Conservation (phyloP, 225 moss, liverwort and hornwort genomes). For the Rhytidiadelphus loreus region DNA sequence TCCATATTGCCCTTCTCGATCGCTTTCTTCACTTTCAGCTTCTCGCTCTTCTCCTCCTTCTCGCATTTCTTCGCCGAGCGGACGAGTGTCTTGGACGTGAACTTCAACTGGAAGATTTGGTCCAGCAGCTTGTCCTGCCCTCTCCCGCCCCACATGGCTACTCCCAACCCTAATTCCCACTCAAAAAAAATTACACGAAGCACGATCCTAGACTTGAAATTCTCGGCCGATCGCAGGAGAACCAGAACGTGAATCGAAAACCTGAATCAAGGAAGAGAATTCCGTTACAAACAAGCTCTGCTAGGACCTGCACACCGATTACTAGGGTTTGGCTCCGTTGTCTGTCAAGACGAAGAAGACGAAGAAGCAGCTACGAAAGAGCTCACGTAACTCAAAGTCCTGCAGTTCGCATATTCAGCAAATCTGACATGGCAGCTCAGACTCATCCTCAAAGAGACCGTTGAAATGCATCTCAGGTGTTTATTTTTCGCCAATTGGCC, state of each 20-base stretch:
- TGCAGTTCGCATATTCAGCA: background rate
- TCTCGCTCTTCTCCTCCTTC: constrained; percentile 57
- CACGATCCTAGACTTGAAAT: background rate
- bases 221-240: background rate
- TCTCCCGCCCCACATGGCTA: constrained; percentile 36
- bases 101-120: constrained; percentile 56
- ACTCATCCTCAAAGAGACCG: background rate
- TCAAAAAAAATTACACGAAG: background rate
- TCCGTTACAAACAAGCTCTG: background rate
- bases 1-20: constrained; percentile 63
- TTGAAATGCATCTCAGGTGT: background rate
- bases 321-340: background rate
- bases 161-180: background rate
- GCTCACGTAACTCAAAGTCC: background rate
- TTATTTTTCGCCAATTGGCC: background rate
- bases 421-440: background rate
- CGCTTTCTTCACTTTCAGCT: constrained; percentile 50
- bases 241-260: too few relatives aligned
- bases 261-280: background rate
- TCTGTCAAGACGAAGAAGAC: background rate
- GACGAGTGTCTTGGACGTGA: constrained; percentile 42
- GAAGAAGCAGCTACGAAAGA: background rate
- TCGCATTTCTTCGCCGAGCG: constrained; percentile 50
- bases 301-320: background rate
- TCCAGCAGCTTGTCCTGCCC: constrained; percentile 52